phyloP scores from a whole-genome alignment of 768 basidiomycete genomes.

The Kwoniella sp. region DNA sequence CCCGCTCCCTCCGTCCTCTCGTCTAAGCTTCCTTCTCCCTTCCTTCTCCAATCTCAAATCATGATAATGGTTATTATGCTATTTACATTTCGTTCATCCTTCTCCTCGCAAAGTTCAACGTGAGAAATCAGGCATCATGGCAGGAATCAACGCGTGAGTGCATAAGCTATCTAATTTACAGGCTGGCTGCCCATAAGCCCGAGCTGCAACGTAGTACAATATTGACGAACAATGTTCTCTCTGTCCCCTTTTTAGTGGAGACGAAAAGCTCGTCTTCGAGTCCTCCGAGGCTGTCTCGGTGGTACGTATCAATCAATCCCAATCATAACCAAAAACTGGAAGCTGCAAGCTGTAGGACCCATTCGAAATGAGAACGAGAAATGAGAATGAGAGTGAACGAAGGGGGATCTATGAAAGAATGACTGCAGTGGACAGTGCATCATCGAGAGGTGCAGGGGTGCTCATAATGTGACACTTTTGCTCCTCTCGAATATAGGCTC shows the following conservation, averaged over 20 bases:
- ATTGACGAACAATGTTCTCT: too few species aligned
- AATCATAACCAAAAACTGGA: constrained; percentile 7
- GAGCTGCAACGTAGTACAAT: too few species aligned
- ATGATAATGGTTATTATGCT: too few species aligned
- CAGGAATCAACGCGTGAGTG: constrained; percentile 34
- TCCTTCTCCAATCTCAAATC: too few species aligned
- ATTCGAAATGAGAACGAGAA: not conserved
- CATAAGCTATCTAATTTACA: not conserved
- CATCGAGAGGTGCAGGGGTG: constrained; percentile 53
- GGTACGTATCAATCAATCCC: constrained; percentile 62
- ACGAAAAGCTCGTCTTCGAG: constrained; percentile 77
- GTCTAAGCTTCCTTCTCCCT: too few species aligned
- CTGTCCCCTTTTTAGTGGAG: constrained; percentile 62
- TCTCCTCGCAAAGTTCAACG: not conserved
- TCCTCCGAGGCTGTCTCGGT: constrained; percentile 82
- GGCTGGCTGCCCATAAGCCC: constrained; percentile 1
- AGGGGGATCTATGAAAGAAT: not conserved
- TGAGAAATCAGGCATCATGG: constrained; percentile 26
- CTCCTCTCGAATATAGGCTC: constrained; percentile 55
- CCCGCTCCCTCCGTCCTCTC: too few species aligned
- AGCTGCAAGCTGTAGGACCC: constrained; percentile 25
- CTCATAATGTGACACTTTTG: constrained; percentile 51
- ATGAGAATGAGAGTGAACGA: not conserved
- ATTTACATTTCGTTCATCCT: not conserved
- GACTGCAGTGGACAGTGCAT: constrained; percentile 30